Conservation (phyloP, 352 stramenopile genomes). For the Globisporangium middletonii region DNA sequence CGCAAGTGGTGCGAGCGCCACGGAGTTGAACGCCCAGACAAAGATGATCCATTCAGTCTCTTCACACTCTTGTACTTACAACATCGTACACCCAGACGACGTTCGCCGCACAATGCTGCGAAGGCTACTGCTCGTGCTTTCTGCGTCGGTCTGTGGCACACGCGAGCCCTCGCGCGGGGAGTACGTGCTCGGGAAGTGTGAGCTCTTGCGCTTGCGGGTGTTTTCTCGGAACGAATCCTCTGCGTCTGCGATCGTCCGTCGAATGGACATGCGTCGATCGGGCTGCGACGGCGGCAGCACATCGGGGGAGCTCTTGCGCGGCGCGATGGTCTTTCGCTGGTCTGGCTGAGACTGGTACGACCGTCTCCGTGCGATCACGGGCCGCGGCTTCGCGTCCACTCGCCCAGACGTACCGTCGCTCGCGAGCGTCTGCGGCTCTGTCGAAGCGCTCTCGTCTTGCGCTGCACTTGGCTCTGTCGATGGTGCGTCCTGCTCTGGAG, state of each 20-base stretch:
- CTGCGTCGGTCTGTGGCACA: not conserved
- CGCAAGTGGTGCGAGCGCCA: no score
- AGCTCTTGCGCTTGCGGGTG: conserved; percentile 1
- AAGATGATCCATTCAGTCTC: no score
- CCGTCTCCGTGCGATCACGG: not conserved
- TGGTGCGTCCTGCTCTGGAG: no score
- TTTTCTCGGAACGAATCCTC: conserved; percentile 10
- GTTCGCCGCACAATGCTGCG: no score
- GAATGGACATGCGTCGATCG: not conserved
- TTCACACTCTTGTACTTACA: no score
- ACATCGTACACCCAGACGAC: no score
- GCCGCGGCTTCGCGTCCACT: not conserved
- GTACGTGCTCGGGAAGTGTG: not conserved
- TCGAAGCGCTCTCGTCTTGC: no score
- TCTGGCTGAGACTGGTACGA: not conserved
- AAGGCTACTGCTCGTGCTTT: no score
- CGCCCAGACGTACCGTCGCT: no score
- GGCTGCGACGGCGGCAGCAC: not conserved
- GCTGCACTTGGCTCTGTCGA: no score
- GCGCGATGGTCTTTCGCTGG: not conserved
- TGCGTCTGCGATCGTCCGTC: conserved; percentile 1
- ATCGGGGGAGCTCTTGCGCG: not conserved
- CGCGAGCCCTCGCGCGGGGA: not conserved
- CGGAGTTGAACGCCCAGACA: no score
- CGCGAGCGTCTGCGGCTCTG: no score